These are phyloP conservation scores for Acanthamoeba lenticulata DNA, from an alignment of 208 protist species.

Conservation along the genomic window DNA sequence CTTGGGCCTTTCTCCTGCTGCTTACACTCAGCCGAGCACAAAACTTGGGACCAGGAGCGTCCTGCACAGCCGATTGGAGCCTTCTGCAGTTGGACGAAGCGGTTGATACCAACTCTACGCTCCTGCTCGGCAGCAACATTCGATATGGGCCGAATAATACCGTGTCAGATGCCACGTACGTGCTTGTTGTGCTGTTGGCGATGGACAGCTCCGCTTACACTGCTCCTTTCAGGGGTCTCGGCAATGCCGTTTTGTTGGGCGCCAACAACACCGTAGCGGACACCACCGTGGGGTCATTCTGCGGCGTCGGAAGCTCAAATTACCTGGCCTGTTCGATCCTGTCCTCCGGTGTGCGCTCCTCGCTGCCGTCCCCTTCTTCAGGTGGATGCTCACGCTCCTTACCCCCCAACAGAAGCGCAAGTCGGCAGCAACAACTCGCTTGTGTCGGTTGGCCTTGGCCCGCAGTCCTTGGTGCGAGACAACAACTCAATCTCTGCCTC, in stretches of 20 bases:
- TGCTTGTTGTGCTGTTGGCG: too few species aligned
- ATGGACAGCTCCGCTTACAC: background rate
- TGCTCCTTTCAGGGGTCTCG: background rate
- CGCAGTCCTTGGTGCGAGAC: background rate
- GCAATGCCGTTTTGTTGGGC: slow-evolving; percentile 12
- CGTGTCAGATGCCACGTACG: background rate
- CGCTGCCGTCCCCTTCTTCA: background rate
- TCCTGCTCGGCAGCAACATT: background rate
- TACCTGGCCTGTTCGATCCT: background rate
- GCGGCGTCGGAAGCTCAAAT: background rate
- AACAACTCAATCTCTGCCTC: background rate
- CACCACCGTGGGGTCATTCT: background rate
- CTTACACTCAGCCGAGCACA: too few species aligned
- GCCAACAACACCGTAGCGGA: background rate
- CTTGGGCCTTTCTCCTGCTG: too few species aligned
- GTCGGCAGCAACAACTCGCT: background rate
- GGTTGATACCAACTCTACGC: background rate
- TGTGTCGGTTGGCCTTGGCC: background rate
- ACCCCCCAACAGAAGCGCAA: background rate
- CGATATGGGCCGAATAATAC: background rate
- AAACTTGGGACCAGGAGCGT: too few species aligned
- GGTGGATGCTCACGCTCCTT: background rate
- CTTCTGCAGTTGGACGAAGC: background rate
- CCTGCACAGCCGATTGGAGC: background rate
- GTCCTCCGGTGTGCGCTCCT: background rate